These are phyloP conservation scores for Schizosaccharomyces versatilis DNA, from an alignment of 1,139 yeast species.

Conservation along the genomic window DNA sequence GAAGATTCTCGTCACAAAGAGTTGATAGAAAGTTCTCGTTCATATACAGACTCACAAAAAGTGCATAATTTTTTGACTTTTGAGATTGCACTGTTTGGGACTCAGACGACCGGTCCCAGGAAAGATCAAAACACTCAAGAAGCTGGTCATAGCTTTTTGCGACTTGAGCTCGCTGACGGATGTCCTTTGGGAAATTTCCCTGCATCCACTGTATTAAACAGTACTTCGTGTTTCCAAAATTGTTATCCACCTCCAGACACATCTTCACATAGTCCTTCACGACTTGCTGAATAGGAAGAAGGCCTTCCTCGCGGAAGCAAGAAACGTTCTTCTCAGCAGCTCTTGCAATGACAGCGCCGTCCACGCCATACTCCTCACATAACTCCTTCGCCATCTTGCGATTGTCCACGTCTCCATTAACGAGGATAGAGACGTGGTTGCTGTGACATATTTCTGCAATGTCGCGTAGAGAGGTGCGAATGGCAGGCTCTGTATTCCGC, in stretches of 20 bases:
- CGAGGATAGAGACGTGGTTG: slow-evolving; percentile 46
- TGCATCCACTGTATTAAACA: slow-evolving; percentile 60
- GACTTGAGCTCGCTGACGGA: slow-evolving; percentile 36
- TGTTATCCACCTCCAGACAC: slow-evolving; percentile 37
- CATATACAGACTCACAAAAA: too few relatives aligned
- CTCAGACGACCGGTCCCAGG: too few relatives aligned
- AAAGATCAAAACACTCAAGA: too few relatives aligned
- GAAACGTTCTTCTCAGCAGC: slow-evolving; percentile 75
- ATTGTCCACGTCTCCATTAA: slow-evolving; percentile 55
- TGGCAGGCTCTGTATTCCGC: slow-evolving; percentile 72
- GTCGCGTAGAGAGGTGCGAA: slow-evolving; percentile 36
- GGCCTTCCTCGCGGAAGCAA: slow-evolving; percentile 26
- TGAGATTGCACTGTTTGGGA: too few relatives aligned
- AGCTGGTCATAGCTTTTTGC: slow-evolving; percentile 37
- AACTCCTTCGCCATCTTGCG: slow-evolving; percentile 34
- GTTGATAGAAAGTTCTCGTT: too few relatives aligned
- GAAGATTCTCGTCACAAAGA: too few relatives aligned
- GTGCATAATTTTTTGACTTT: too few relatives aligned
- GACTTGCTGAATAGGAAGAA: slow-evolving; percentile 20
- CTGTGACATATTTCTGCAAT: slow-evolving; percentile 41
- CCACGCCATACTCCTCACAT: slow-evolving; percentile 30
- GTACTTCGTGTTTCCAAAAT: slow-evolving; percentile 54
- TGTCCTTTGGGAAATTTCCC: slow-evolving; percentile 33
- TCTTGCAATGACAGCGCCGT: slow-evolving; percentile 86
- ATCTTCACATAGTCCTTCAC: slow-evolving; percentile 35